phyloP scores from a whole-genome alignment of 1,284 basidiomycete species.

The Apiotrichum laibachii region DNA sequence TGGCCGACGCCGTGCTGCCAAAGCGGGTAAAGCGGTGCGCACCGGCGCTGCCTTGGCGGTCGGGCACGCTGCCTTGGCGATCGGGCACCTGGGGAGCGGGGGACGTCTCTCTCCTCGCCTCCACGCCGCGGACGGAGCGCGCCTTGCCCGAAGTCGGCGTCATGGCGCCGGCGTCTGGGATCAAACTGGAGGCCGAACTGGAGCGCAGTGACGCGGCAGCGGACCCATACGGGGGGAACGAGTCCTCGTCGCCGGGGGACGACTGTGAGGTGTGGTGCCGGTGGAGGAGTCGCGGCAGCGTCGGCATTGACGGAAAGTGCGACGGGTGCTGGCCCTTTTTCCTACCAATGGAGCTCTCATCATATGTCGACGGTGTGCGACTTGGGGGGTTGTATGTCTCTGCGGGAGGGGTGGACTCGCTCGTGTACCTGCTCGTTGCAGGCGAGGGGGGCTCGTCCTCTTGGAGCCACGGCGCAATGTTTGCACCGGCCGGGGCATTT shows the following conservation, averaged over 20 bases:
- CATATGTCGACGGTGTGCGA: not conserved
- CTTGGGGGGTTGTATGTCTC: not conserved
- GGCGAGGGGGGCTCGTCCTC: slow-evolving; percentile 31
- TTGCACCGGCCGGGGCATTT: slow-evolving; percentile 24
- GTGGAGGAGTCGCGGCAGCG: slow-evolving; percentile 23
- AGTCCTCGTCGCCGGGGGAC: slow-evolving; percentile 5
- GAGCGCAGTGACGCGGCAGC: slow-evolving; percentile 9
- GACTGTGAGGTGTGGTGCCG: slow-evolving; percentile 9
- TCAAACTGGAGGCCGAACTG: slow-evolving; percentile 10
- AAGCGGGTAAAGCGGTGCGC: slow-evolving; percentile 25
- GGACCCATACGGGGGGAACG: slow-evolving; percentile 3
- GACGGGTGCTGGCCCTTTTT: slow-evolving; percentile 22
- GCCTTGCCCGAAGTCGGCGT: slow-evolving; percentile 8
- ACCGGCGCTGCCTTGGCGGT: not conserved
- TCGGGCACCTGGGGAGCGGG: not conserved
- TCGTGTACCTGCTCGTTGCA: not conserved
- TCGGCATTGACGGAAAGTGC: slow-evolving; percentile 35
- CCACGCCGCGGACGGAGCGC: slow-evolving; percentile 1
- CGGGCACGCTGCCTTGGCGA: not conserved
- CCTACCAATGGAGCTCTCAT: not conserved
- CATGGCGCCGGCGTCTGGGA: slow-evolving; percentile 8
- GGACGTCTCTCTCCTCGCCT: not conserved
- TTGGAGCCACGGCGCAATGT: slow-evolving; percentile 48
- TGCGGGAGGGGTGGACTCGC: not conserved
- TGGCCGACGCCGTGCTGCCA: slow-evolving; percentile 23